Evolutionary conservation across 1,284 basidiomycete species (phyloP).

Genomic region (Moesziomyces antarcticus): DNA sequence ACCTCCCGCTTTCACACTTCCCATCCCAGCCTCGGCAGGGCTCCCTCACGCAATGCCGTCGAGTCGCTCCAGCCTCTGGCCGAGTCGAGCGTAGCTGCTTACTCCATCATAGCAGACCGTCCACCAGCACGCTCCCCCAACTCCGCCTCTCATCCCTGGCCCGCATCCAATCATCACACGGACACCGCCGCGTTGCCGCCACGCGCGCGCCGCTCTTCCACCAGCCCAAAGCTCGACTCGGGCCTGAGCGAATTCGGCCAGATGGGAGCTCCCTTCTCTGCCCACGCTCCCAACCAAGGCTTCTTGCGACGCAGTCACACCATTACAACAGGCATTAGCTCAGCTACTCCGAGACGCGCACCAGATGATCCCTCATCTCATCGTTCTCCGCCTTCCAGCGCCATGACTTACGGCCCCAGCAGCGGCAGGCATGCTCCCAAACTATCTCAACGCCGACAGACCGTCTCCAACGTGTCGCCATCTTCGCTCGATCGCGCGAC

Average conservation of each 20-base stretch:
- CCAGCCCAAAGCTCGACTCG: conserved; percentile 23
- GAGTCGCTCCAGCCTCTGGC: conserved; percentile 41
- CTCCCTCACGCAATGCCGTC: conserved; percentile 34
- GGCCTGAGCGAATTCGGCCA: conserved; percentile 46
- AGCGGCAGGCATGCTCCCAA: conserved; percentile 30
- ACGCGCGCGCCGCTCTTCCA: conserved; percentile 14
- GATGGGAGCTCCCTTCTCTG: conserved; percentile 39
- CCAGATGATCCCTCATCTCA: conserved; percentile 5
- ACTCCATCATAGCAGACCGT: neutral
- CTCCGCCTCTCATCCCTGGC: conserved; percentile 2
- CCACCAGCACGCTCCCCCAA: conserved; percentile 5
- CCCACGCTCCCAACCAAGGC: conserved; percentile 7
- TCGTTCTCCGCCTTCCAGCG: conserved; percentile 15
- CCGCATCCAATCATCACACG: neutral
- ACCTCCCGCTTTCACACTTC: conserved; percentile 19
- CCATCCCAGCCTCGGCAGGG: conserved; percentile 23
- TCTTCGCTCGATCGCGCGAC: conserved; percentile 8
- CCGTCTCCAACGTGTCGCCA: conserved; percentile 39
- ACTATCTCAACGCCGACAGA: conserved; percentile 31
- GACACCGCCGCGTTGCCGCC: conserved; percentile 8
- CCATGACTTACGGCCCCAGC: conserved; percentile 31
- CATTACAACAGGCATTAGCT: conserved; percentile 25
- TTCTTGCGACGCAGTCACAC: conserved; percentile 44
- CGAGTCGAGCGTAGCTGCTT: conserved; percentile 19
- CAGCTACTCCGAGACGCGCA: conserved; percentile 1